Percentiles rank a stretch among this genome's conserved stretches.
Evolutionary conservation across 2,329 filamentous ascomycete species (phyloP).

Genomic region (Blumeria graminis): DNA sequence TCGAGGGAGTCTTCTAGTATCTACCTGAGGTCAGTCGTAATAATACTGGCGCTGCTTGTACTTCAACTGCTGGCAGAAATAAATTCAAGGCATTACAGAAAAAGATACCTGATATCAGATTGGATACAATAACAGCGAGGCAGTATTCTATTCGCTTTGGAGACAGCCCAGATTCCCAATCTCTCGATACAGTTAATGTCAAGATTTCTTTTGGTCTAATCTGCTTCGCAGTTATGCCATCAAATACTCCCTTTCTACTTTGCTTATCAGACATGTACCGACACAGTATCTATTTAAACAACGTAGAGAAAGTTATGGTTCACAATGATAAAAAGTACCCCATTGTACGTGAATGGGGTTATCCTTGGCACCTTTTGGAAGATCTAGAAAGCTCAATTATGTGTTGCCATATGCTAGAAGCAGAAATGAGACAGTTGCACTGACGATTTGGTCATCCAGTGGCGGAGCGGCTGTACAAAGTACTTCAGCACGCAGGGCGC

Average conservation of each 20-base stretch:
- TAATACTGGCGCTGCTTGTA: neutral
- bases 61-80: conserved; percentile 1
- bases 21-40: too few relatives aligned
- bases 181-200: neutral
- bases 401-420: neutral
- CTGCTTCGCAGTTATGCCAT: neutral
- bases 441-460: neutral
- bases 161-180: neutral
- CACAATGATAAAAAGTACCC: neutral
- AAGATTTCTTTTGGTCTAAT: neutral
- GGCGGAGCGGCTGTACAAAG: neutral
- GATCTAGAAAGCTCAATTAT: neutral
- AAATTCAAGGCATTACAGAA: neutral
- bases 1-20: too few relatives aligned
- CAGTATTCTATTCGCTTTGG: neutral
- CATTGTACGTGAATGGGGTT: neutral
- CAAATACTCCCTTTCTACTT: neutral
- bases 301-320: neutral
- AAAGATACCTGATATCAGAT: neutral
- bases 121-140: neutral
- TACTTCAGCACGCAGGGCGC: neutral
- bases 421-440: neutral
- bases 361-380: neutral
- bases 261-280: neutral
- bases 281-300: neutral